Evolutionary conservation across 1,284 basidiomycete species (phyloP).

Genomic region (Bothia castanella): DNA sequence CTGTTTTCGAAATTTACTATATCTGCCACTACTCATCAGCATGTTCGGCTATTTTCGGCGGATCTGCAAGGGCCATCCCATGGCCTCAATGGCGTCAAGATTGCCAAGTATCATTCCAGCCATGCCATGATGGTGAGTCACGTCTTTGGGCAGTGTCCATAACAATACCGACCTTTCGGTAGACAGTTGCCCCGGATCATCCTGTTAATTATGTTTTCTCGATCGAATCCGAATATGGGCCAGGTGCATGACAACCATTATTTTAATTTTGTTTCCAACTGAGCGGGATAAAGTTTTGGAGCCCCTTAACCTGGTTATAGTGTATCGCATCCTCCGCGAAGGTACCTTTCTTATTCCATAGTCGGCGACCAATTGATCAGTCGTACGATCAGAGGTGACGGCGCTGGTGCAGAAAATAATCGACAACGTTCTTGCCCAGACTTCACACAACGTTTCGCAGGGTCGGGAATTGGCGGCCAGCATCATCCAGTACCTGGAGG

Average conservation of each 20-base stretch:
- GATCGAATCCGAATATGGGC: slow-evolving; percentile 55
- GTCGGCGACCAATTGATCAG: slow-evolving; percentile 1
- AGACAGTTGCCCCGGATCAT: slow-evolving; percentile 69
- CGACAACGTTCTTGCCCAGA: slow-evolving; percentile 38
- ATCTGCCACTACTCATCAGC: slow-evolving; percentile 67
- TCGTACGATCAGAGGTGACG: slow-evolving; percentile 52
- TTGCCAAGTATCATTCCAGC: slow-evolving; percentile 44
- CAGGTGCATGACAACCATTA: slow-evolving; percentile 41
- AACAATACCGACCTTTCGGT: slow-evolving; percentile 2
- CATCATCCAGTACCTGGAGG: slow-evolving; percentile 58
- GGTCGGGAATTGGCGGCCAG: slow-evolving; percentile 41
- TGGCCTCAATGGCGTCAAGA: slow-evolving; percentile 47
- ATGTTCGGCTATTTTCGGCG: slow-evolving; percentile 62
- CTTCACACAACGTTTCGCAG: slow-evolving; percentile 26
- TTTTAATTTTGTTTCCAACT: slow-evolving; percentile 1
- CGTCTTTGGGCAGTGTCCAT: neutral
- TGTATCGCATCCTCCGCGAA: slow-evolving; percentile 71
- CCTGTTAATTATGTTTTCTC: slow-evolving; percentile 72
- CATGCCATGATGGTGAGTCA: slow-evolving; percentile 40
- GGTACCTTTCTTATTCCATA: slow-evolving; percentile 40
- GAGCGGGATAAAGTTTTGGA: slow-evolving; percentile 48
- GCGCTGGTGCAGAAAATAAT: slow-evolving; percentile 53
- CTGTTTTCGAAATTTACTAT: slow-evolving; percentile 79
- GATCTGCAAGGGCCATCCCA: slow-evolving; percentile 45
- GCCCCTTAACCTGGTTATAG: slow-evolving; percentile 57